A percentile compares a stretch with the other conserved stretches of the same genome.
Conservation (phyloP, 306 rosid genomes). For the Prunus padus region DNA sequence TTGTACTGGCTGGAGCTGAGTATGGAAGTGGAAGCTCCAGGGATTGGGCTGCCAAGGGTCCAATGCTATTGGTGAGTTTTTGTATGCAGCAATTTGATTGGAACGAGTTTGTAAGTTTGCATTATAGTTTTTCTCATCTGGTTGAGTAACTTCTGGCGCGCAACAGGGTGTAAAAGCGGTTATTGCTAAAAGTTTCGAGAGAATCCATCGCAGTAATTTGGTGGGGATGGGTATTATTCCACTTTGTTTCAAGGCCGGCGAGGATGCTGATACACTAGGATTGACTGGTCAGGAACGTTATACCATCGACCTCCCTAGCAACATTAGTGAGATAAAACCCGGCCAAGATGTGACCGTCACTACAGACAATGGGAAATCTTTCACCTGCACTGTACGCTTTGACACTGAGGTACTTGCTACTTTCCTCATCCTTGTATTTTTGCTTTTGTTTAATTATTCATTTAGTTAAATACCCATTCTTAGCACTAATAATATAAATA, state of each 20-base stretch:
- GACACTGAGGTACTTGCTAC: slow-evolving; percentile 77
- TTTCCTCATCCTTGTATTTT: background rate
- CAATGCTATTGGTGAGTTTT: slow-evolving; percentile 80
- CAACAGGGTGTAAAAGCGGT: slow-evolving; percentile 91
- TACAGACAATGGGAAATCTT: slow-evolving; percentile 77
- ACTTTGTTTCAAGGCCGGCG: slow-evolving; percentile 81
- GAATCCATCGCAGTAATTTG: slow-evolving; percentile 93
- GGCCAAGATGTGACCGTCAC: slow-evolving; percentile 88
- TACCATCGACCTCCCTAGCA: slow-evolving; percentile 79
- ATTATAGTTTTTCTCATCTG: background rate
- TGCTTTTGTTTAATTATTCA: background rate
- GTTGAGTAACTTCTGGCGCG: slow-evolving; percentile 7
- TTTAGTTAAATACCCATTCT: too few relatives aligned
- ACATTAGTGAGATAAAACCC: slow-evolving; percentile 67
- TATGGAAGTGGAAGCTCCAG: slow-evolving; percentile 94
- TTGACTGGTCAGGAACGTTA: slow-evolving; percentile 90
- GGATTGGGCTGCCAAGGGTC: slow-evolving; percentile 99
- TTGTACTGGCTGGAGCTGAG: slow-evolving; percentile 89
- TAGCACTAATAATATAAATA: too few relatives aligned
- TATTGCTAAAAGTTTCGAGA: slow-evolving; percentile 86
- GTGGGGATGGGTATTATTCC: slow-evolving; percentile 96
- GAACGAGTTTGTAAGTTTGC: background rate
- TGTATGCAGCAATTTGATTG: background rate
- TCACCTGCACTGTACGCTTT: slow-evolving; percentile 72
- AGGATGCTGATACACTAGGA: slow-evolving; percentile 82